Evolutionary conservation across 306 rosid species (phyloP).

Genomic region (Citrullus amarus): DNA sequence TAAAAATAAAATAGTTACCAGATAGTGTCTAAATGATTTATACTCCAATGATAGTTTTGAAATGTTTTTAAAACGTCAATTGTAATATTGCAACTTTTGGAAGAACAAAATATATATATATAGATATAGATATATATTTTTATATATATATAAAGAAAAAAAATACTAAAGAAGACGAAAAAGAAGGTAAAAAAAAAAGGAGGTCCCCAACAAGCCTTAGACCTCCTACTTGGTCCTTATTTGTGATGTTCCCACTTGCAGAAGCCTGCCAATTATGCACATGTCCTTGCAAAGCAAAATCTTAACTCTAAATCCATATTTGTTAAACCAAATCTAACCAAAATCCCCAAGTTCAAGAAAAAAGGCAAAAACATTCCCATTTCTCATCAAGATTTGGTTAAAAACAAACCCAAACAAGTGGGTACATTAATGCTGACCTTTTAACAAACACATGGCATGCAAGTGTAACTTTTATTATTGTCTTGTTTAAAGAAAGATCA

Average conservation of each 20-base stretch:
- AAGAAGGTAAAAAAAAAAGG: no score
- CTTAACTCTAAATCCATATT: background rate
- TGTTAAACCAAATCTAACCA: background rate
- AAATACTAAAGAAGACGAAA: no score
- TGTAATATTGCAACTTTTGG: no score
- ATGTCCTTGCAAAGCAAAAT: background rate
- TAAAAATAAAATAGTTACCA: no score
- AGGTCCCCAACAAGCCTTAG: background rate
- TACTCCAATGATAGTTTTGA: no score
- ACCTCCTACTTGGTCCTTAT: background rate
- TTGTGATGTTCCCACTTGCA: slow-evolving; percentile 1
- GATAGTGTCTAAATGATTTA: no score
- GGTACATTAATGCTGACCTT: background rate
- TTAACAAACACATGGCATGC: slow-evolving; percentile 4
- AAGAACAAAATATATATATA: no score
- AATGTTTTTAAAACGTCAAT: no score
- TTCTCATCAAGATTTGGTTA: background rate
- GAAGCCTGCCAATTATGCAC: background rate
- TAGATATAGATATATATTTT: no score
- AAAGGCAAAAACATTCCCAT: background rate
- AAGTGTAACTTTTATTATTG: background rate
- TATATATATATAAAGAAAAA: no score
- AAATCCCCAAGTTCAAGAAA: background rate
- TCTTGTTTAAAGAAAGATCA: background rate
- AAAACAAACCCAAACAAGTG: background rate